Evolutionary conservation across 1,284 basidiomycete species (phyloP).

Genomic region (Phlebopus sp.): DNA sequence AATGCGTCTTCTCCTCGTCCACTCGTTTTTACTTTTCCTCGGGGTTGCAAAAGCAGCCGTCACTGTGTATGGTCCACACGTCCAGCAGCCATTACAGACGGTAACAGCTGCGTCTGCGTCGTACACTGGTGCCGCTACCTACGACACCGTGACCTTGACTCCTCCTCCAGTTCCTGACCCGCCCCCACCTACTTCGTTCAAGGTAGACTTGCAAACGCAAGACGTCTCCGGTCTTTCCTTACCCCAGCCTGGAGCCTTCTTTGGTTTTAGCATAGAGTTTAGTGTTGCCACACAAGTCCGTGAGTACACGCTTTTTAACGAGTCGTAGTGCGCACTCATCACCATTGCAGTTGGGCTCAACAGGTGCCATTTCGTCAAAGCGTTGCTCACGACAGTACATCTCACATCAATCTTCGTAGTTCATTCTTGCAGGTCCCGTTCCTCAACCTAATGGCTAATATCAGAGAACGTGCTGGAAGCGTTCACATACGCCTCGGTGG

Average conservation of each 20-base stretch:
- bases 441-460: constrained; percentile 56
- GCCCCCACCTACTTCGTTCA: constrained; percentile 38
- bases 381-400: constrained; percentile 5
- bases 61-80: constrained; percentile 31
- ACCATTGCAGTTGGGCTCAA: constrained; percentile 14
- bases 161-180: constrained; percentile 44
- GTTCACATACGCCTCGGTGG: constrained; percentile 57
- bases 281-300: constrained; percentile 46
- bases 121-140: constrained; percentile 43
- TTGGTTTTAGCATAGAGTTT: constrained; percentile 57
- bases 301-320: constrained; percentile 26
- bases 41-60: constrained; percentile 17
- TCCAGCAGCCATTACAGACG: constrained; percentile 28
- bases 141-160: constrained; percentile 40
- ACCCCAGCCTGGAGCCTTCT: constrained; percentile 52
- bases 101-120: constrained; percentile 30
- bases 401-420: constrained; percentile 19
- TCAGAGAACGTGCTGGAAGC: constrained; percentile 46
- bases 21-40: constrained; percentile 21
- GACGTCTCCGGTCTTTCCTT: constrained; percentile 47
- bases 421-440: constrained; percentile 44
- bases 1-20: constrained; percentile 26
- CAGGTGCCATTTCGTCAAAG: constrained; percentile 8
- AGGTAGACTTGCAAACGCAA: constrained; percentile 39
- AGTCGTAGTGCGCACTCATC: not conserved